Percentiles rank a stretch among this genome's conserved stretches.
Evolutionary conservation across 2,329 filamentous ascomycete genomes (phyloP).

Genomic region (Tolypocladium ophioglossoides): DNA sequence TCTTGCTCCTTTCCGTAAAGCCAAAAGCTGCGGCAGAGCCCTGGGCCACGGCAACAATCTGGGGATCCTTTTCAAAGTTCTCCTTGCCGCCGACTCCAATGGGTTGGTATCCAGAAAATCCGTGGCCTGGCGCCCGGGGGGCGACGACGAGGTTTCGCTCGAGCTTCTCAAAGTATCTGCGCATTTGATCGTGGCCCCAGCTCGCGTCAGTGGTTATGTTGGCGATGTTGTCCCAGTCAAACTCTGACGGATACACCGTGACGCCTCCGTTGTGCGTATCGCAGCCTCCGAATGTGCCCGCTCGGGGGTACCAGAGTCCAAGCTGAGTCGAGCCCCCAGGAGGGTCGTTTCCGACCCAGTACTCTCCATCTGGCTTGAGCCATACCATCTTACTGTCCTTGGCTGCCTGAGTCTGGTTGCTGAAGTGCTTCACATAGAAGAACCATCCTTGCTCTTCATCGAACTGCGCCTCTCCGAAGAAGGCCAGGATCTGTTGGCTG

Average conservation of each 20-base stretch:
- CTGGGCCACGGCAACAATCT: conserved; percentile 28
- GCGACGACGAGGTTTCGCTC: conserved; percentile 32
- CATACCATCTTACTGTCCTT: conserved; percentile 38
- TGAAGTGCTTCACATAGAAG: conserved; percentile 52
- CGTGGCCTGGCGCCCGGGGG: conserved; percentile 26
- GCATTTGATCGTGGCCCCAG: conserved; percentile 31
- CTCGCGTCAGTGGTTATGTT: conserved; percentile 29
- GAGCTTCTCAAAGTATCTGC: conserved; percentile 27
- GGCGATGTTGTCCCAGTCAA: conserved; percentile 30
- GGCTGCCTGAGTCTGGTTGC: conserved; percentile 32
- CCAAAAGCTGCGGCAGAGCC: background rate
- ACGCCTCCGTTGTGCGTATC: conserved; percentile 25
- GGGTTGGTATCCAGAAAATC: conserved; percentile 28
- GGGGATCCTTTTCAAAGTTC: conserved; percentile 9
- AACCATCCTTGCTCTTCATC: conserved; percentile 34
- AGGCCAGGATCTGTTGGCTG: conserved; percentile 16
- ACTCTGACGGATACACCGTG: conserved; percentile 25
- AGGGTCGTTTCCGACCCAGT: conserved; percentile 22
- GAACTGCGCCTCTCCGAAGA: conserved; percentile 11
- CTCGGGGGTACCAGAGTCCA: conserved; percentile 32
- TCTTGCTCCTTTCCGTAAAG: background rate
- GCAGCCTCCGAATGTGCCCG: conserved; percentile 32
- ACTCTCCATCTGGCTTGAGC: conserved; percentile 20
- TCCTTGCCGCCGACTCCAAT: conserved; percentile 4
- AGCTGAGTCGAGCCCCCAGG: conserved; percentile 24